phyloP scores from a whole-genome alignment of 2,329 filamentous ascomycete genomes.

The Paramyrothecium roridum region DNA sequence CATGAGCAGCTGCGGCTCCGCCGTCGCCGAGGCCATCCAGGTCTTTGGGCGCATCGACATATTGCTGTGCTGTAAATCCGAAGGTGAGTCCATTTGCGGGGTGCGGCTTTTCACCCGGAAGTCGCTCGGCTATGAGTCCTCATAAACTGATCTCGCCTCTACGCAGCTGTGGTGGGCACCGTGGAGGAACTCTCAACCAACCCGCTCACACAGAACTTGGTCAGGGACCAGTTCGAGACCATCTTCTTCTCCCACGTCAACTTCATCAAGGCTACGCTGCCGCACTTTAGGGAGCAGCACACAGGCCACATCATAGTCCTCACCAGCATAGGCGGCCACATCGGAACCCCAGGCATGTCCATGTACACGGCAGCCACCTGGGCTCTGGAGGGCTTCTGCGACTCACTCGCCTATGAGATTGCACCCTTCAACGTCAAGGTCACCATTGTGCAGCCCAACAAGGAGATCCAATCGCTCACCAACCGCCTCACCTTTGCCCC shows the following conservation, averaged over 20 bases:
- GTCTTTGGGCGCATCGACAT: slow-evolving; percentile 88
- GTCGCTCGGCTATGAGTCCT: too few species aligned
- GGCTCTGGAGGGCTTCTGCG: slow-evolving; percentile 94
- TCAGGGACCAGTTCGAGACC: slow-evolving; percentile 88
- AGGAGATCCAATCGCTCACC: slow-evolving; percentile 84
- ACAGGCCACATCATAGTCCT: slow-evolving; percentile 89
- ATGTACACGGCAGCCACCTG: slow-evolving; percentile 92
- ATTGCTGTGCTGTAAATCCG: slow-evolving; percentile 81
- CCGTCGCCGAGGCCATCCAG: slow-evolving; percentile 80
- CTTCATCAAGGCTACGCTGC: slow-evolving; percentile 85
- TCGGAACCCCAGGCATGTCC: slow-evolving; percentile 86
- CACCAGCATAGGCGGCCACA: slow-evolving; percentile 85
- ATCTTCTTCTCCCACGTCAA: slow-evolving; percentile 97
- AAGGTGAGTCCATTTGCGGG: slow-evolving; percentile 54
- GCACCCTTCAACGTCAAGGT: slow-evolving; percentile 96
- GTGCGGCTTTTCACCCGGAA: too few species aligned
- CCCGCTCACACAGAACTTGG: slow-evolving; percentile 69
- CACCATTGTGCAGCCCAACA: slow-evolving; percentile 92
- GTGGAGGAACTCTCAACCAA: slow-evolving; percentile 84
- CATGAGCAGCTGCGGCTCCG: slow-evolving; percentile 74
- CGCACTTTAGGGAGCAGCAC: slow-evolving; percentile 73
- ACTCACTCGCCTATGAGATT: slow-evolving; percentile 92
- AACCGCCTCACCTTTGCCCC: slow-evolving; percentile 85
- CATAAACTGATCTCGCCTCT: too few species aligned
- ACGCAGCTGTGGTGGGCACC: slow-evolving; percentile 75